Base-by-base conservation (phyloP, 2,329 filamentous ascomycete genomes). In the Colletotrichum sp. region DNA sequence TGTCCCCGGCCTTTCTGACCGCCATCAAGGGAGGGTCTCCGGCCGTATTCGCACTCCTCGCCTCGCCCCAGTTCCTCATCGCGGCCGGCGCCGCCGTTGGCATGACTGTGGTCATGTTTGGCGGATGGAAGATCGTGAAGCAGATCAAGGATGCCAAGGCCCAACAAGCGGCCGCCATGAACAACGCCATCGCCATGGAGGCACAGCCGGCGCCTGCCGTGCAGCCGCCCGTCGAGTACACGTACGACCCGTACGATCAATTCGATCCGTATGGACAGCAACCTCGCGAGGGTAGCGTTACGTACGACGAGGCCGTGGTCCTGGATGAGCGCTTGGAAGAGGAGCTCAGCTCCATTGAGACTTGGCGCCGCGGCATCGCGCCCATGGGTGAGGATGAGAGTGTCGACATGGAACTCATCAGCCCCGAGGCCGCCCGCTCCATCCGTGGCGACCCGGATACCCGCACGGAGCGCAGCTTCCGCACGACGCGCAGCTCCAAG, bases 81-180 rank as follows among this genome's bases (percentile, higher is more conserved):
- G 96, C 96, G 6, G 95, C 95, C 1, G 95, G 96, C 59, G 92
- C 98, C 16, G 95, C 94, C 1, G 93, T 98, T 1, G 97, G 97
- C 16, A 93, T 98, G n/a, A 99, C 97, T 0, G 93, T 99, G 10
- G 95, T 99, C 80, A 96, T 97, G 83, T 95, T 99, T 76, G 97
- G 97, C 70, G 96, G 97, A 7, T 99, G 95, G 91, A 99, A 98
- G 86, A 98, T 99, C 83, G 93, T 99, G 85, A 98, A 98, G 89
- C 93, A 93, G 80, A 95, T 99, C 79, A 84, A 85, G 75, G 89
- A 90, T 70, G 82, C 82, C 24, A 82, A 83, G 70, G 78, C 81
- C 55, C 76, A 74, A 18, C 83, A 82, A 59, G 80, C 81, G 24
- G 28, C 81, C 10, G 36, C 48, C 4, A 71, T 76, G 43, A 55